phyloP scores from a whole-genome alignment of 805 yeast genomes.

The Yamadazyma paraphyllophila region DNA sequence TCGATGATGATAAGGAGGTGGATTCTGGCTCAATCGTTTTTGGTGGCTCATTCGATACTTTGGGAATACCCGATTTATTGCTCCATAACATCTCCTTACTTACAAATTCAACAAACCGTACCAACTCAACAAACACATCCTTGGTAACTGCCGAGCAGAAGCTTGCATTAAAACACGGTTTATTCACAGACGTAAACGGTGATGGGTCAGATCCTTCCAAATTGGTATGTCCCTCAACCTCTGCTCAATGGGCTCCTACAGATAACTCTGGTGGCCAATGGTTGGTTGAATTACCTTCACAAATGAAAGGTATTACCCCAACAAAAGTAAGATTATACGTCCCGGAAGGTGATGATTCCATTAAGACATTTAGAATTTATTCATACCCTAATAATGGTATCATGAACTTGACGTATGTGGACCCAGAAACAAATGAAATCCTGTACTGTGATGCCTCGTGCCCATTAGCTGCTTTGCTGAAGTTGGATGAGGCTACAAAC shows the following conservation, averaged over 20 bases:
- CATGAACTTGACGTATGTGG: constrained; percentile 85
- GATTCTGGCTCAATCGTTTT: constrained; percentile 56
- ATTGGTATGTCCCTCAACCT: constrained; percentile 58
- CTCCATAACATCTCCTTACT: constrained; percentile 31
- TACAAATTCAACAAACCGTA: constrained; percentile 19
- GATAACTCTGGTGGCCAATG: constrained; percentile 60
- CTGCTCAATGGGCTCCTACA: constrained; percentile 51
- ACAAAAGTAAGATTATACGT: constrained; percentile 72
- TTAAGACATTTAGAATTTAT: constrained; percentile 65
- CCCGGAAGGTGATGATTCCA: constrained; percentile 50
- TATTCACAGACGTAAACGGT: constrained; percentile 48
- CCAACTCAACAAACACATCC: constrained; percentile 38
- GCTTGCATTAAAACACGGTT: constrained; percentile 57
- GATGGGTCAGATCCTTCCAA: constrained; percentile 25
- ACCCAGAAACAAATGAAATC: constrained; percentile 61
- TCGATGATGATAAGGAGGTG: constrained; percentile 29
- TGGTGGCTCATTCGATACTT: constrained; percentile 70
- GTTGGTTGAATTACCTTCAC: constrained; percentile 56
- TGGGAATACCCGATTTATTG: constrained; percentile 52
- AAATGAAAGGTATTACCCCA: constrained; percentile 52
- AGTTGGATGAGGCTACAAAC: constrained; percentile 29
- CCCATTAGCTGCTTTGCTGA: constrained; percentile 53
- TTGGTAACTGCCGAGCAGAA: constrained; percentile 55
- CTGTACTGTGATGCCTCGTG: constrained; percentile 85
- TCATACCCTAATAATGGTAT: constrained; percentile 82